Conservation (phyloP, 306 rosid species). For the Rubus idaeus region DNA sequence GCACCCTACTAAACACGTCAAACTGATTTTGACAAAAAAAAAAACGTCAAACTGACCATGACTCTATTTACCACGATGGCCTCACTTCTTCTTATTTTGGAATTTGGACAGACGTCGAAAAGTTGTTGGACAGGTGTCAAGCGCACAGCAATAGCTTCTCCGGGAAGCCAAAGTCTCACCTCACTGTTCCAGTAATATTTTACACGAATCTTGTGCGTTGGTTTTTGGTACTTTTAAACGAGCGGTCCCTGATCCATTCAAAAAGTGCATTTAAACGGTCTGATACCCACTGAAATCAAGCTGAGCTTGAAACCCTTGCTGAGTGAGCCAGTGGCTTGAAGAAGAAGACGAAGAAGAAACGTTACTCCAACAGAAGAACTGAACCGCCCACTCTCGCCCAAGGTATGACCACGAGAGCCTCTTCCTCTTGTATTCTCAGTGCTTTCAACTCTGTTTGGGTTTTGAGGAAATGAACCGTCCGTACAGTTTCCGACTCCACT, state of each 20-base stretch:
- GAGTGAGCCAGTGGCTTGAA: not conserved
- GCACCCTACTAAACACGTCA: no score
- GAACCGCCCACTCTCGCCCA: not conserved
- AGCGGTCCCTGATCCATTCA: not conserved
- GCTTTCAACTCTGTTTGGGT: not conserved
- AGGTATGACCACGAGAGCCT: not conserved
- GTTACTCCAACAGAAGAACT: not conserved
- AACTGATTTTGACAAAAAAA: no score
- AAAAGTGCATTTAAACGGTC: not conserved
- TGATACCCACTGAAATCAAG: not conserved
- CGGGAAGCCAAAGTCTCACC: not conserved
- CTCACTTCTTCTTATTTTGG: not conserved
- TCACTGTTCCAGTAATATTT: not conserved
- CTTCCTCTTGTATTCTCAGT: not conserved
- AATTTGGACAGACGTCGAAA: not conserved
- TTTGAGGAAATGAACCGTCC: not conserved
- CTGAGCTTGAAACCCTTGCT: not conserved
- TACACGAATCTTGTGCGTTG: not conserved
- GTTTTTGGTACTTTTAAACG: not conserved
- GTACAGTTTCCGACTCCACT: not conserved
- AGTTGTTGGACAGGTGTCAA: not conserved
- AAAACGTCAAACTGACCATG: no score
- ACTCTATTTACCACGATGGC: no score
- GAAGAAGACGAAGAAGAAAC: not conserved
- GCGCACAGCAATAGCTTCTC: conserved; percentile 1